Conservation (phyloP, 176 grass and related monocot genomes). For the Oryza meridionalis region DNA sequence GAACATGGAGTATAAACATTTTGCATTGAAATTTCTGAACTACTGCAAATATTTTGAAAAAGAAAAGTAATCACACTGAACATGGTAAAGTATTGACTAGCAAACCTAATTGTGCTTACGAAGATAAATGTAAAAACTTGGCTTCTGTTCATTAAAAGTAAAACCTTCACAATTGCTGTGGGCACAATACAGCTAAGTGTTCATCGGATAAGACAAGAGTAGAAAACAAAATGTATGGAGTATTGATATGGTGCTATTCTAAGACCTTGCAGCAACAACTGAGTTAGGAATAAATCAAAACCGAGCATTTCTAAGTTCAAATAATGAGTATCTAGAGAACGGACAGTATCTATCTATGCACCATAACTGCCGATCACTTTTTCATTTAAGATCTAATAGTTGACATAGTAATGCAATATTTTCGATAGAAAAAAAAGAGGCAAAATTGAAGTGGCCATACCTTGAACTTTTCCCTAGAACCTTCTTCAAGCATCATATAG, state of each 20-base stretch:
- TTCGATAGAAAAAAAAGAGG: not conserved
- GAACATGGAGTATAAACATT: conserved; percentile 25
- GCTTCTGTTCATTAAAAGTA: not conserved
- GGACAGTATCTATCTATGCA: not conserved
- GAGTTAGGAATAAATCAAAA: not conserved
- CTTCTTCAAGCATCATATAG: conserved; percentile 85
- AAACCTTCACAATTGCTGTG: not conserved
- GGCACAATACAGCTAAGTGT: not conserved
- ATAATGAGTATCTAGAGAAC: not conserved
- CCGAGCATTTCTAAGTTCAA: not conserved
- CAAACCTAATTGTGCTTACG: not conserved
- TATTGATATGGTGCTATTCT: not conserved
- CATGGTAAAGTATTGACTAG: not conserved
- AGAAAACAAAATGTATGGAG: not conserved
- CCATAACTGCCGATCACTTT: not conserved
- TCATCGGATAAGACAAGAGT: not conserved
- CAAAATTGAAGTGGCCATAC: conserved; percentile 36
- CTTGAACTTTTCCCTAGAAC: conserved; percentile 87
- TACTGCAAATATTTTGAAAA: not conserved
- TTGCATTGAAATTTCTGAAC: not conserved
- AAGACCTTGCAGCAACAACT: not conserved
- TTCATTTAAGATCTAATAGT: not conserved
- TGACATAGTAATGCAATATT: not conserved
- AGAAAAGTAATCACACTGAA: not conserved
- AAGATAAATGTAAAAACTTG: conserved; percentile 18